Conservation (phyloP, 2,329 filamentous ascomycete genomes). For the Colletotrichum sp. region DNA sequence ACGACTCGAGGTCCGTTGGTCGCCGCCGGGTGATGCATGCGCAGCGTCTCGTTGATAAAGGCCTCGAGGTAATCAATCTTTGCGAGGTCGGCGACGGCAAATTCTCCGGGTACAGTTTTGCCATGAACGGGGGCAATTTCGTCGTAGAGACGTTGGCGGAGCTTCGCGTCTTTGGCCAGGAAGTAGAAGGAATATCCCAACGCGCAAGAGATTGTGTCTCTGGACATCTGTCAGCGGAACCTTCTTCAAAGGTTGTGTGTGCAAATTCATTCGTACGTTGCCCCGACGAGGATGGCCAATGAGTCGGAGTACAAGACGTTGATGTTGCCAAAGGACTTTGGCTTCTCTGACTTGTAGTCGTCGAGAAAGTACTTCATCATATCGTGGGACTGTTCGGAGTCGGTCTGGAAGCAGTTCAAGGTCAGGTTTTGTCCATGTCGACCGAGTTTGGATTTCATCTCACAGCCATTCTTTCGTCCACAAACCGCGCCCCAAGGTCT, state of each 20-base stretch:
- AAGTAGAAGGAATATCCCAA: conserved; percentile 22
- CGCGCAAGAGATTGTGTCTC: conserved; percentile 23
- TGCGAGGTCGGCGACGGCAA: conserved; percentile 22
- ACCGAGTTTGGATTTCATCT: too few species aligned
- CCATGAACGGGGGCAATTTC: conserved; percentile 20
- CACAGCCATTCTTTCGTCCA: conserved; percentile 25
- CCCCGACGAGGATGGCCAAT: conserved; percentile 25
- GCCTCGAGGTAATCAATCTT: conserved; percentile 27
- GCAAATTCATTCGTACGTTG: conserved; percentile 12
- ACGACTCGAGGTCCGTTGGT: conserved; percentile 29
- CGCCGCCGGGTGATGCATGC: conserved; percentile 30
- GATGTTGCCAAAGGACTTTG: conserved; percentile 23
- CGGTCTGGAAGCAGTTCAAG: background rate
- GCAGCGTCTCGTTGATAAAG: conserved; percentile 33
- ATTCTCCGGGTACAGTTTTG: conserved; percentile 22
- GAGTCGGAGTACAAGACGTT: conserved; percentile 26
- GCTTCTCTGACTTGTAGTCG: conserved; percentile 26
- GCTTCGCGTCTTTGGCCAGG: conserved; percentile 8
- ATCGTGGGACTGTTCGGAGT: conserved; percentile 25
- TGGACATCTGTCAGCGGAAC: background rate
- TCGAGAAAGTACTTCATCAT: conserved; percentile 29
- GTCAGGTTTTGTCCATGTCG: background rate
- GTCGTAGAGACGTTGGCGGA: conserved; percentile 2
- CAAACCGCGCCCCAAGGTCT: conserved; percentile 48
- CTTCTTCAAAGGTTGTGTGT: fast-evolving